phyloP scores from a whole-genome alignment of 441 rosid genomes.

The Erodium texanum region DNA sequence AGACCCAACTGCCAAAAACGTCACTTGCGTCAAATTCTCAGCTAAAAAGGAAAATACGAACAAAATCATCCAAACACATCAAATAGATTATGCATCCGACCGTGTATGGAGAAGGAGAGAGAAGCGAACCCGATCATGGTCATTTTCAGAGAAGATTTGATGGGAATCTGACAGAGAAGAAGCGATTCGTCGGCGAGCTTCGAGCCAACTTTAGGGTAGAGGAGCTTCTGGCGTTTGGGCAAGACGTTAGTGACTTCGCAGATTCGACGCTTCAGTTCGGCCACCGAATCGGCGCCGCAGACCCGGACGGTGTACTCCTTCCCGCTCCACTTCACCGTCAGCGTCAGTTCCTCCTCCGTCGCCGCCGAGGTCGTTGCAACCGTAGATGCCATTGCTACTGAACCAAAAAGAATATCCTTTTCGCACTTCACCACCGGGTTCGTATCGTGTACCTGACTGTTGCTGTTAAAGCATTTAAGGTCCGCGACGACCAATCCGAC shows the following conservation, averaged over 20 bases:
- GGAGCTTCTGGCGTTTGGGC: constrained; percentile 91
- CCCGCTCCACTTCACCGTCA: constrained; percentile 79
- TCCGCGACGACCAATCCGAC: no score
- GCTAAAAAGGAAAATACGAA: neutral
- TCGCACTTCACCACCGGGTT: neutral
- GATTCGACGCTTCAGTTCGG: constrained; percentile 83
- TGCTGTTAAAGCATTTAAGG: no score
- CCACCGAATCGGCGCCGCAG: constrained; percentile 79
- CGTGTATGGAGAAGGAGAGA: neutral
- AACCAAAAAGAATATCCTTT: neutral
- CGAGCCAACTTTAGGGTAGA: constrained; percentile 77
- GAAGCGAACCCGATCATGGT: constrained; percentile 79
- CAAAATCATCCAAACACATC: neutral
- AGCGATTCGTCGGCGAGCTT: constrained; percentile 71
- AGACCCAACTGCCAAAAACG: neutral
- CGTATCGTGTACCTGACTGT: neutral
- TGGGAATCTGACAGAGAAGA: constrained; percentile 63
- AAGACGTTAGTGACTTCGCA: constrained; percentile 73
- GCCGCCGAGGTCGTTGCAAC: constrained; percentile 25
- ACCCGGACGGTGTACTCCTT: constrained; percentile 79
- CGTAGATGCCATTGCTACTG: constrained; percentile 1
- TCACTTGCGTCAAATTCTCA: neutral
- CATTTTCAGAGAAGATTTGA: constrained; percentile 84
- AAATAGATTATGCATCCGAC: no score
- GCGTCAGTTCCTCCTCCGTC: constrained; percentile 65